phyloP scores from a whole-genome alignment of 106 monocot species.

The Iris macrosiphon region DNA sequence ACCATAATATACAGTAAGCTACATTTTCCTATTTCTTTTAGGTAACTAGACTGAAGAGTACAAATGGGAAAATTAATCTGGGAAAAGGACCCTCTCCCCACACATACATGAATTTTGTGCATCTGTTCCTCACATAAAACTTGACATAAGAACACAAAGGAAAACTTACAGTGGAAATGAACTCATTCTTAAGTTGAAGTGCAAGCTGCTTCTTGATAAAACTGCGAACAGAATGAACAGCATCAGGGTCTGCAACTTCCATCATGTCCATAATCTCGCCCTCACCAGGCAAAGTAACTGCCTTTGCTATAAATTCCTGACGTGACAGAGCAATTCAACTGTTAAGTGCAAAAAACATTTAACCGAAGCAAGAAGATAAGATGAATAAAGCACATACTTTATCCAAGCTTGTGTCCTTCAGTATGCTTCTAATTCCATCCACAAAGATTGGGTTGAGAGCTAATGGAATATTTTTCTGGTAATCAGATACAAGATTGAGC shows the following conservation, averaged over 20 bases:
- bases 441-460: conserved; percentile 43
- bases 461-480: too few relatives aligned
- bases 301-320: conserved; percentile 93
- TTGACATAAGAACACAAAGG: neutral
- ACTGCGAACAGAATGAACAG: conserved; percentile 44
- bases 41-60: too few relatives aligned
- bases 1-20: too few relatives aligned
- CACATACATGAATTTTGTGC: too few relatives aligned
- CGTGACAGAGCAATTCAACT: neutral
- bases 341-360: conserved; percentile 13
- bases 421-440: conserved; percentile 68
- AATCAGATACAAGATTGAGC: too few relatives aligned
- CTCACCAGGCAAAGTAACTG: conserved; percentile 67
- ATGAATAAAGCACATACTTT: conserved; percentile 45
- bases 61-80: too few relatives aligned
- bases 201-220: conserved; percentile 53
- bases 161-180: conserved; percentile 31
- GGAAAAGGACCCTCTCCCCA: too few relatives aligned
- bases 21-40: too few relatives aligned
- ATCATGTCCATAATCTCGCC: conserved; percentile 72
- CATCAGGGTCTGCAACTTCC: conserved; percentile 65
- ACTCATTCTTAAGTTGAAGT: conserved; percentile 32
- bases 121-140: too few relatives aligned
- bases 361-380: neutral
- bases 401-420: conserved; percentile 70